A percentile compares a stretch with the other conserved stretches of the same genome.
Conservation (phyloP, 139 green algal species). For the Nannochloris sp. region DNA sequence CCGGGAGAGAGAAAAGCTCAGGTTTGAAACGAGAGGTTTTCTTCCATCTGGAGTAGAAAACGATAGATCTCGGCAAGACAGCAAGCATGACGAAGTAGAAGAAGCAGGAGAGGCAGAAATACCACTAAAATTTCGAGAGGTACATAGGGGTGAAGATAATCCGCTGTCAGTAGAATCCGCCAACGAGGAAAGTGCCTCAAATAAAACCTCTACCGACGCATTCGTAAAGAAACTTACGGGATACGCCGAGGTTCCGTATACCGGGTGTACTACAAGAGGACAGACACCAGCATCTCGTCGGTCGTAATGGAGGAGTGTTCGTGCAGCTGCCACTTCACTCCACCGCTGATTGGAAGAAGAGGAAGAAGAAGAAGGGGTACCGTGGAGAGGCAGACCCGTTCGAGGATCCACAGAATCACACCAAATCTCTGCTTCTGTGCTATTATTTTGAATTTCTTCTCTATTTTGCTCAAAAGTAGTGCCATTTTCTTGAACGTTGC, state of each 20-base stretch:
- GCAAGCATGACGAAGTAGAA: too few species aligned
- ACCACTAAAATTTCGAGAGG: neutral
- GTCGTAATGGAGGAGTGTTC: constrained; percentile 33
- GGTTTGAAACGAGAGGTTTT: neutral
- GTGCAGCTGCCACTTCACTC: constrained; percentile 38
- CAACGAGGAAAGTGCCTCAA: neutral
- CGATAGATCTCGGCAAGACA: neutral
- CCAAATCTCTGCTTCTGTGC: constrained; percentile 7
- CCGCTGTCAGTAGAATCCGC: too few species aligned
- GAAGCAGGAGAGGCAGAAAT: too few species aligned
- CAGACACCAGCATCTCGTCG: constrained; percentile 23
- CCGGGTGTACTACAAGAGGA: constrained; percentile 33
- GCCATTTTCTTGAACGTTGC: too few species aligned
- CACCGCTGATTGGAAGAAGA: constrained; percentile 20
- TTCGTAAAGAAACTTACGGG: constrained; percentile 46
- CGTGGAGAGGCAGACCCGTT: constrained; percentile 19
- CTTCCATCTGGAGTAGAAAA: constrained; percentile 2
- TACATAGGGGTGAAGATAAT: neutral
- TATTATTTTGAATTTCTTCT: too few species aligned
- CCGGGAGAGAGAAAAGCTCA: constrained; percentile 9
- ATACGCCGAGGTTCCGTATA: constrained; percentile 26
- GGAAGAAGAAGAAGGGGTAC: neutral
- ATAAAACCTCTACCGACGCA: constrained; percentile 18
- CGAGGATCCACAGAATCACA: constrained; percentile 23
- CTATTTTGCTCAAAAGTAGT: too few species aligned